phyloP scores from a whole-genome alignment of 2,329 filamentous ascomycete genomes.

The Sordariomycetes sp. region DNA sequence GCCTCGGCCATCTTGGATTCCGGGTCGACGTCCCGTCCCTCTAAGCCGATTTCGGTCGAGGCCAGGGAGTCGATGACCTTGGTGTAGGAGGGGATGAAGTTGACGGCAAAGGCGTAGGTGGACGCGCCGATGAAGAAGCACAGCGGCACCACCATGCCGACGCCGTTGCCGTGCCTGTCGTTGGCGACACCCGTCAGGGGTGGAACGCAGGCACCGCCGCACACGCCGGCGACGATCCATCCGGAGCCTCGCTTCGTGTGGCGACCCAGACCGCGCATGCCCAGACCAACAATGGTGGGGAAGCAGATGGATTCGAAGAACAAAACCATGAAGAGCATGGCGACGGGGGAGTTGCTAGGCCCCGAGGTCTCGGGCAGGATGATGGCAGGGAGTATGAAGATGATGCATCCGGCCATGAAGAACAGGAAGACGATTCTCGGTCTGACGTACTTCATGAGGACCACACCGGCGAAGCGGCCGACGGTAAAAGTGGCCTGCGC shows the following conservation, averaged over 20 bases:
- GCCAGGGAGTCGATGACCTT: slow-evolving; percentile 51
- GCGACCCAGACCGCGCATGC: slow-evolving; percentile 64
- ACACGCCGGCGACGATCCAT: slow-evolving; percentile 58
- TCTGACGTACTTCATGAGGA: slow-evolving; percentile 56
- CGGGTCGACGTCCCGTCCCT: slow-evolving; percentile 14
- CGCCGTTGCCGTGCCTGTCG: slow-evolving; percentile 49
- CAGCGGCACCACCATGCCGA: slow-evolving; percentile 59
- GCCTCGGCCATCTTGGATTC: slow-evolving; percentile 5
- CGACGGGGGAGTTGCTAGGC: slow-evolving; percentile 35
- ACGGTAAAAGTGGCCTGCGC: slow-evolving; percentile 66
- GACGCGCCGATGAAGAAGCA: slow-evolving; percentile 47
- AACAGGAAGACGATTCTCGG: slow-evolving; percentile 60
- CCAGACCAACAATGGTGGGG: slow-evolving; percentile 71
- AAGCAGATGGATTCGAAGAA: slow-evolving; percentile 79
- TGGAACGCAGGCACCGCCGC: slow-evolving; percentile 65
- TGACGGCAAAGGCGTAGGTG: slow-evolving; percentile 51
- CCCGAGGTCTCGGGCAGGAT: slow-evolving; percentile 17
- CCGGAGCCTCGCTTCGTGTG: slow-evolving; percentile 71
- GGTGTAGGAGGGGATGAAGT: slow-evolving; percentile 57
- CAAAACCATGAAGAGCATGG: slow-evolving; percentile 59
- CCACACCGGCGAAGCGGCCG: slow-evolving; percentile 60
- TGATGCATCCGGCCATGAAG: slow-evolving; percentile 55
- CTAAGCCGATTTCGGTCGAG: slow-evolving; percentile 32
- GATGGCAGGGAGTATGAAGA: slow-evolving; percentile 48
- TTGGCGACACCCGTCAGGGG: slow-evolving; percentile 61